phyloP scores from a whole-genome alignment of 2,329 filamentous ascomycete species.

The Diaporthe ampelina region DNA sequence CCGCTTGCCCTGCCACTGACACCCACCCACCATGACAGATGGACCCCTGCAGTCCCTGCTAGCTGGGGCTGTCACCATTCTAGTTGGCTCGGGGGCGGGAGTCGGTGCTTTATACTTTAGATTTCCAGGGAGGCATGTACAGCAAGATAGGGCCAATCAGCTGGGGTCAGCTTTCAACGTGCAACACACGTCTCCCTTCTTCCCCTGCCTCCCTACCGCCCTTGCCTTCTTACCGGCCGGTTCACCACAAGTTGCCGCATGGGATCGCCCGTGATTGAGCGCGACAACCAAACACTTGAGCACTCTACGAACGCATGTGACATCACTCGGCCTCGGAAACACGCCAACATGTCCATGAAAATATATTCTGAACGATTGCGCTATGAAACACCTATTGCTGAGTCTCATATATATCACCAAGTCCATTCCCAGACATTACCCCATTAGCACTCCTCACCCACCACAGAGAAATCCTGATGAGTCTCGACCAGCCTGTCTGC shows the following conservation, averaged over 20 bases:
- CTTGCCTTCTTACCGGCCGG: too few relatives aligned
- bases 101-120: slow-evolving; percentile 14
- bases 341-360: too few relatives aligned
- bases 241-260: too few relatives aligned
- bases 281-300: background rate
- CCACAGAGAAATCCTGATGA: background rate
- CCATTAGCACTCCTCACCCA: background rate
- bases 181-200: slow-evolving; percentile 1
- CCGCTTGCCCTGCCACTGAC: background rate
- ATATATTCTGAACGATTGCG: background rate
- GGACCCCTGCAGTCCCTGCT: background rate
- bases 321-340: background rate
- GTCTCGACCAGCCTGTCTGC: background rate
- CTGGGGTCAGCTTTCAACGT: slow-evolving; percentile 1
- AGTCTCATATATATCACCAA: background rate
- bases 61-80: background rate
- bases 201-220: background rate
- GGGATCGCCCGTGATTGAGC: background rate
- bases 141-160: slow-evolving; percentile 22
- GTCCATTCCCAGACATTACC: background rate
- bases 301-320: background rate
- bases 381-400: too few relatives aligned
- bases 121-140: slow-evolving; percentile 7
- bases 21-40: background rate
- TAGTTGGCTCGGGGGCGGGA: slow-evolving; percentile 1